phyloP scores from a whole-genome alignment of 306 rosid species.

The Styphnolobium japonicum region DNA sequence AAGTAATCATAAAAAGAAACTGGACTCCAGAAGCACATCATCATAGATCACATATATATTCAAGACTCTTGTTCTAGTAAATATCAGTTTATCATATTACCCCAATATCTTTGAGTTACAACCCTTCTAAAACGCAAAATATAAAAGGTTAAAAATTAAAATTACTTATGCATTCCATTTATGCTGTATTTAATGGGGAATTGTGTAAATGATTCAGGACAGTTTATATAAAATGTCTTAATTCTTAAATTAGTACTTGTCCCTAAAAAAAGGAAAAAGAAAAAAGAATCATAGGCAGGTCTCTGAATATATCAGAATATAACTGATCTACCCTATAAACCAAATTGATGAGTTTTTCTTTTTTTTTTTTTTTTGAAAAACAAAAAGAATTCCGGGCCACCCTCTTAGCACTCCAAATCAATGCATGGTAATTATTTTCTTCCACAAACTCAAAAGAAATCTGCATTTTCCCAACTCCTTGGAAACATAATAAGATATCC shows the following conservation, averaged over 20 bases:
- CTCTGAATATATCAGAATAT: no score
- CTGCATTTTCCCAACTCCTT: constrained; percentile 6
- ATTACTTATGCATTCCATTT: neutral
- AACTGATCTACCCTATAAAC: neutral
- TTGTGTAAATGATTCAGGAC: neutral
- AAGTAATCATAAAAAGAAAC: constrained; percentile 14
- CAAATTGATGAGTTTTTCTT: no score
- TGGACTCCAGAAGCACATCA: neutral
- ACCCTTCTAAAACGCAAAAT: neutral
- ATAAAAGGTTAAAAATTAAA: neutral
- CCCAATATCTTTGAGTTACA: neutral
- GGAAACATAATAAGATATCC: neutral
- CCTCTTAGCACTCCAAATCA: neutral
- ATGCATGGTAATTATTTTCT: neutral
- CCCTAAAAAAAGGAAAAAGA: no score
- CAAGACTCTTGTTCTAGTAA: neutral
- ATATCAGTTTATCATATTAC: neutral
- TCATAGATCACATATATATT: neutral
- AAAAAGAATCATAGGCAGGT: no score
- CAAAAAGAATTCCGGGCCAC: neutral
- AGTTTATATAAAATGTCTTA: neutral
- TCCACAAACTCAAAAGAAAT: neutral
- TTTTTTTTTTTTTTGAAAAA: neutral
- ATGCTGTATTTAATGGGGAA: constrained; percentile 1
- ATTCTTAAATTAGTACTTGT: no score